Evolutionary conservation across 2,329 filamentous ascomycete genomes (phyloP).

Genomic region (Teratosphaeria epicoccoides): DNA sequence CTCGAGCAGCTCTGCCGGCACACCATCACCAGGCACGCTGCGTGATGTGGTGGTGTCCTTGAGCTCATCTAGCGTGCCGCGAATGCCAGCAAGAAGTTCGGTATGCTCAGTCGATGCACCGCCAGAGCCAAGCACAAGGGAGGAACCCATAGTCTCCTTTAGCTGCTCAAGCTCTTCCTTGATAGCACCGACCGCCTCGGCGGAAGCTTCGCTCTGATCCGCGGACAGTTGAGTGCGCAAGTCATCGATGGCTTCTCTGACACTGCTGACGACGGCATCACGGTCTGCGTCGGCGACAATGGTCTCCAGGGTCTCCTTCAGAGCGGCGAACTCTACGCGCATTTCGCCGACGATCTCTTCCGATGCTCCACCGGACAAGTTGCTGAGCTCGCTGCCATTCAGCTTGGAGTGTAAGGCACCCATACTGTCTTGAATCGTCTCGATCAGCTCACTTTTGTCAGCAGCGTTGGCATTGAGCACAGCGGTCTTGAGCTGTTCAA

Average conservation of each 20-base stretch:
- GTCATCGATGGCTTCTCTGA: conserved; percentile 41
- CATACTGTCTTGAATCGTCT: conserved; percentile 45
- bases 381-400: conserved; percentile 25
- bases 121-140: conserved; percentile 30
- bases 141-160: conserved; percentile 32
- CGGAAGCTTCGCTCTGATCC: conserved; percentile 32
- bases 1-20: conserved; percentile 43
- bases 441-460: conserved; percentile 52
- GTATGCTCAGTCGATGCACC: conserved; percentile 15
- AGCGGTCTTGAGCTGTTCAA: conserved; percentile 69
- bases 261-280: conserved; percentile 56
- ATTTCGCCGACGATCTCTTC: conserved; percentile 40
- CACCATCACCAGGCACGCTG: conserved; percentile 13
- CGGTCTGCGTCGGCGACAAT: conserved; percentile 40
- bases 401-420: conserved; percentile 38
- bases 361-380: conserved; percentile 24
- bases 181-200: conserved; percentile 32
- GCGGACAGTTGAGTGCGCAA: conserved; percentile 29
- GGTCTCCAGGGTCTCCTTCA: conserved; percentile 47
- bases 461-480: conserved; percentile 52
- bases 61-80: conserved; percentile 28
- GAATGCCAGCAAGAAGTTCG: conserved; percentile 18
- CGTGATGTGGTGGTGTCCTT: conserved; percentile 23
- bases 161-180: conserved; percentile 34
- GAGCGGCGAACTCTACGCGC: conserved; percentile 50